Percentiles rank a stretch among this genome's conserved stretches.
phyloP scores from a whole-genome alignment of 202 grass and related monocot species.

The Bolboschoenoplectus hybrid region DNA sequence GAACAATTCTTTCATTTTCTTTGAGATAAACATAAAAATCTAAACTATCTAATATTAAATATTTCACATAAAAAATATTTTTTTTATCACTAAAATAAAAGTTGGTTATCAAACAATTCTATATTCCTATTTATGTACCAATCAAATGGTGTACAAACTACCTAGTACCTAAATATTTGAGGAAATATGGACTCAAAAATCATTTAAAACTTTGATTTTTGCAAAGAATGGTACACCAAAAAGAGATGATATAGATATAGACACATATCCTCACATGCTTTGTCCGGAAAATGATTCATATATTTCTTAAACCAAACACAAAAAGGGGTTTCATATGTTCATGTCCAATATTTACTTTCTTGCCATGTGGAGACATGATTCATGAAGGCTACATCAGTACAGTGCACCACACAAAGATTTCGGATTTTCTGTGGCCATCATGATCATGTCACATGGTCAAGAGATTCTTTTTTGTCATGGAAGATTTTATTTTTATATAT shows the following conservation, averaged over 20 bases:
- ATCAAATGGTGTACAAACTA: too few species aligned
- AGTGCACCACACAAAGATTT: neutral
- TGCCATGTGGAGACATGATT: neutral
- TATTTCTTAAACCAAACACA: slow-evolving; percentile 31
- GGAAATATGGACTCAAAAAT: too few species aligned
- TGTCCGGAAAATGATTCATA: neutral
- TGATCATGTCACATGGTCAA: neutral
- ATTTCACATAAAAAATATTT: too few species aligned
- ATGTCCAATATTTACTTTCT: slow-evolving; percentile 23
- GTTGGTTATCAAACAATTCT: too few species aligned
- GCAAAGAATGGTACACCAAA: neutral
- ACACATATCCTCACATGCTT: slow-evolving; percentile 31
- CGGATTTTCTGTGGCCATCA: neutral
- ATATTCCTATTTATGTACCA: too few species aligned
- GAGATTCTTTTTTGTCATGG: too few species aligned
- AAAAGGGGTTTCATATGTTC: slow-evolving; percentile 2
- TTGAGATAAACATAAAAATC: too few species aligned
- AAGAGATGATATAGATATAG: neutral
- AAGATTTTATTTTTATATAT: too few species aligned
- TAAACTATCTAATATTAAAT: too few species aligned
- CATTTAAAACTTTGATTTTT: neutral
- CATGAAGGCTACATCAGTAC: neutral
- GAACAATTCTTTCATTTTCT: too few species aligned
- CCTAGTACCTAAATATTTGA: too few species aligned
- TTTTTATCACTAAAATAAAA: too few species aligned